Conservation (phyloP, 2,329 filamentous ascomycete species). For the Xylaria sp. region DNA sequence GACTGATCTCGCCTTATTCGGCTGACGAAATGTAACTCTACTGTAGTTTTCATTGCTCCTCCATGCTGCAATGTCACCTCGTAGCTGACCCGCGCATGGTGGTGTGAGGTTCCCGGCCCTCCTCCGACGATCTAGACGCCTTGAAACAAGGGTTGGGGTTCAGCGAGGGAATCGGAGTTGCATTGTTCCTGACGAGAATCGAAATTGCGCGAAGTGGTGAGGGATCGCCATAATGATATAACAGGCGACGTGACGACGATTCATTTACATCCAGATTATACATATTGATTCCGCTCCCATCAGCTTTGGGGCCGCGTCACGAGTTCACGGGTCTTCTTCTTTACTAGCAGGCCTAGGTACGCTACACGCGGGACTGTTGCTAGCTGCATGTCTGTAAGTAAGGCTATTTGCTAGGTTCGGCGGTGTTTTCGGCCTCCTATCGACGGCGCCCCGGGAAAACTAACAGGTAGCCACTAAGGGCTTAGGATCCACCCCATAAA, state of each 20-base stretch:
- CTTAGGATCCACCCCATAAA: not conserved
- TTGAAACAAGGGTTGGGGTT: conserved; percentile 10
- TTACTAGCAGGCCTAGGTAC: too few species aligned
- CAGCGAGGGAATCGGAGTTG: conserved; percentile 14
- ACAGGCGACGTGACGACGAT: not conserved
- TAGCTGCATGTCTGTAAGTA: conserved; percentile 5
- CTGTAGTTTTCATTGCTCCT: conserved; percentile 22
- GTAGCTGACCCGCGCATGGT: conserved; percentile 30
- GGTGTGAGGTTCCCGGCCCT: conserved; percentile 18
- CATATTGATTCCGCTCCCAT: not conserved
- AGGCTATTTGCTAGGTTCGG: conserved; percentile 14
- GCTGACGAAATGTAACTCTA: conserved; percentile 33
- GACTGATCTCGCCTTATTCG: conserved; percentile 36
- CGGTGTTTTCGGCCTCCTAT: conserved; percentile 16
- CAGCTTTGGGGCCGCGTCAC: conserved; percentile 7
- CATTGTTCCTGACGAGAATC: conserved; percentile 19
- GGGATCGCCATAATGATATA: not conserved
- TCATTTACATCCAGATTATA: conserved; percentile 11
- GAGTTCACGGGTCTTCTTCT: not conserved
- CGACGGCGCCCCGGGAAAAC: conserved; percentile 15
- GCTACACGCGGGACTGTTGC: not conserved
- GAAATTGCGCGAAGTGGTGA: not conserved
- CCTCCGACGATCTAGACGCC: conserved; percentile 24
- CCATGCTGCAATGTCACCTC: conserved; percentile 32
- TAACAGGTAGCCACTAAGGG: not conserved